phyloP scores from a whole-genome alignment of 805 yeast genomes.

The Ogataea polymorpha region DNA sequence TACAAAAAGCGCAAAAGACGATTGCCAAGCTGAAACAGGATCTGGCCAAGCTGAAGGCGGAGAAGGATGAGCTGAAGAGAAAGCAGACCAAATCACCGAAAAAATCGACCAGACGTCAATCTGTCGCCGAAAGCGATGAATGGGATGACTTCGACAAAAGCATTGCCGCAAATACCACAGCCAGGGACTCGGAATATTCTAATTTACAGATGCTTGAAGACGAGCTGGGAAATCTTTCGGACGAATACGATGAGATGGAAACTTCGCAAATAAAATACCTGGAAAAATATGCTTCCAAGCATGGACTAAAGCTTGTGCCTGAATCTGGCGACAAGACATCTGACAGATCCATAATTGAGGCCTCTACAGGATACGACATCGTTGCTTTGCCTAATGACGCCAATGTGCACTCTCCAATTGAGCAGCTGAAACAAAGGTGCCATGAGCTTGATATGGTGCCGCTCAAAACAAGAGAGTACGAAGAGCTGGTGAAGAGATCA shows the following conservation, averaged over 20 bases:
- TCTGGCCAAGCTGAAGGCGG: slow-evolving; percentile 42
- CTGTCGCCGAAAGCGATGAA: slow-evolving; percentile 4
- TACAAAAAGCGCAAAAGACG: slow-evolving; percentile 61
- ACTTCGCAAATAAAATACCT: slow-evolving; percentile 21
- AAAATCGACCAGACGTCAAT: not conserved
- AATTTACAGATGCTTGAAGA: slow-evolving; percentile 18
- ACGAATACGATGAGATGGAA: slow-evolving; percentile 11
- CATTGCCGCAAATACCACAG: slow-evolving; percentile 18
- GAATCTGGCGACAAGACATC: slow-evolving; percentile 5
- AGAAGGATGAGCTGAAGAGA: slow-evolving; percentile 36
- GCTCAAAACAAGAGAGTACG: not conserved
- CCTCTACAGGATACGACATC: slow-evolving; percentile 25
- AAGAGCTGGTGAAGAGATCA: not conserved
- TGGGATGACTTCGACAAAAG: slow-evolving; percentile 26
- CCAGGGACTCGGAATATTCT: slow-evolving; percentile 11
- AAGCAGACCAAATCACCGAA: slow-evolving; percentile 2
- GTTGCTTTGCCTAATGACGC: slow-evolving; percentile 29
- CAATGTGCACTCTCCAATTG: slow-evolving; percentile 12
- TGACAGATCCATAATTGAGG: slow-evolving; percentile 21
- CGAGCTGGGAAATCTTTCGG: slow-evolving; percentile 18
- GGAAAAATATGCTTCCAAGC: slow-evolving; percentile 29
- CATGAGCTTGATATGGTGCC: slow-evolving; percentile 21
- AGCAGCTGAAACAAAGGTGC: slow-evolving; percentile 6
- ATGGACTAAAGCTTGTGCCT: slow-evolving; percentile 20
- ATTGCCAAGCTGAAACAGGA: slow-evolving; percentile 57